Conservation (phyloP, 805 yeast genomes). For the Nakazawaea molendinolei region DNA sequence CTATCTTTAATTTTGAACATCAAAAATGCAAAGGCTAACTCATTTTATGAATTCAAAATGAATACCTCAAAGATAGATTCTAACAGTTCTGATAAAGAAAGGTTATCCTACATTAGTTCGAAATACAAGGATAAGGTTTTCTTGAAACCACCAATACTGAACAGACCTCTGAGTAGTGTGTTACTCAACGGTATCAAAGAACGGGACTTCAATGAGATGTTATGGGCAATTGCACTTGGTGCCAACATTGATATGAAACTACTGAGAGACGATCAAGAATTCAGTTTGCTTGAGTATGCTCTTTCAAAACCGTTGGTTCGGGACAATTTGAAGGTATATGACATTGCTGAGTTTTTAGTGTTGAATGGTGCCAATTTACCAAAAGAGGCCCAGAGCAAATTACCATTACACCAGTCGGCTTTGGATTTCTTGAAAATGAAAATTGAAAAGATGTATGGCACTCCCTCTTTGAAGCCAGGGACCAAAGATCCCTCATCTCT, state of each 20-base stretch:
- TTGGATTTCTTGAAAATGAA: conserved; percentile 45
- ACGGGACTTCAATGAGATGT: conserved; percentile 38
- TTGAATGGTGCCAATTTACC: conserved; percentile 51
- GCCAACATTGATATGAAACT: conserved; percentile 40
- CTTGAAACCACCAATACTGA: conserved; percentile 19
- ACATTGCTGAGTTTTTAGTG: conserved; percentile 47
- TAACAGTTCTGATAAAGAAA: conserved; percentile 32
- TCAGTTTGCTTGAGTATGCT: conserved; percentile 43
- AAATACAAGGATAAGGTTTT: conserved; percentile 58
- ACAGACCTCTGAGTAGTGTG: conserved; percentile 23
- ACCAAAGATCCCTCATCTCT: too few species aligned
- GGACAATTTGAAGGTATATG: conserved; percentile 29
- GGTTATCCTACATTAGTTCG: conserved; percentile 53
- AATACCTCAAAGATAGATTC: conserved; percentile 21
- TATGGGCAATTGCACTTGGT: conserved; percentile 37
- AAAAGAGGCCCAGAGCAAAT: conserved; percentile 22
- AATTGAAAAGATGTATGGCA: conserved; percentile 25
- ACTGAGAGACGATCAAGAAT: conserved; percentile 22
- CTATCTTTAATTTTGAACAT: conserved; percentile 43
- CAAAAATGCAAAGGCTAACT: conserved; percentile 50
- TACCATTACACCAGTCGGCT: conserved; percentile 41
- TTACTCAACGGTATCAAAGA: conserved; percentile 48
- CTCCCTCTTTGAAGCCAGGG: too few species aligned
- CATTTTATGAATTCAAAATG: conserved; percentile 48
- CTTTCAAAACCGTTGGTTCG: conserved; percentile 29